A percentile compares a stretch with the other conserved stretches of the same genome.
Conservation (phyloP, 805 yeast genomes). For the Wickerhamiella occidentalis region DNA sequence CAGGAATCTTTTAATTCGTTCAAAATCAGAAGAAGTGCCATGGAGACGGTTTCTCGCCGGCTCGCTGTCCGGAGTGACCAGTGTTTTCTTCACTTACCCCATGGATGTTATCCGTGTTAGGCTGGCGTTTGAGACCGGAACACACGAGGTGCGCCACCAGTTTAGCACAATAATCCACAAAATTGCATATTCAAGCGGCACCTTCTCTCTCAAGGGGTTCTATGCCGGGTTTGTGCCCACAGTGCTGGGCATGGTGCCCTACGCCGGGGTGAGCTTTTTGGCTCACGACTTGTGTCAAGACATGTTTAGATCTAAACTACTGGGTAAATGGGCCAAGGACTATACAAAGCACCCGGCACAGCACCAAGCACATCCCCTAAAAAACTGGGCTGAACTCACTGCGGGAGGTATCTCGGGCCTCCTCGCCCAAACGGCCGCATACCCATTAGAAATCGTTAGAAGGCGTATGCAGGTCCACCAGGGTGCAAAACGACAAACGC, state of each 20-base stretch:
- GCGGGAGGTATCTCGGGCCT: constrained; percentile 97
- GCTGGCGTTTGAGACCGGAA: constrained; percentile 72
- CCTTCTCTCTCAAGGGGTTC: constrained; percentile 45
- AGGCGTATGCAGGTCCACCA: constrained; percentile 95
- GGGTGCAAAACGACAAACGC: constrained; percentile 27
- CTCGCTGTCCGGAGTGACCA: constrained; percentile 73
- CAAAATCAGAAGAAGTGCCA: constrained; percentile 63
- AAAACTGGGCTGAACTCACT: constrained; percentile 79
- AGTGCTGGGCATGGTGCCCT: constrained; percentile 88
- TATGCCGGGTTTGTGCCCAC: constrained; percentile 94
- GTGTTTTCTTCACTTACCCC: constrained; percentile 86
- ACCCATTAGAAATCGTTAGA: constrained; percentile 90
- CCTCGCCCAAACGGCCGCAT: constrained; percentile 90
- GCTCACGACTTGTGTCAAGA: constrained; percentile 90
- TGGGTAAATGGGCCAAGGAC: constrained; percentile 38
- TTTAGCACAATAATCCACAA: constrained; percentile 23
- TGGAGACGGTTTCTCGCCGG: constrained; percentile 75
- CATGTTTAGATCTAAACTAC: constrained; percentile 48
- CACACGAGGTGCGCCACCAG: constrained; percentile 22
- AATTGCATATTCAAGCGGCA: constrained; percentile 20
- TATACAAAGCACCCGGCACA: constrained; percentile 29
- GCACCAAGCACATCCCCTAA: constrained; percentile 46
- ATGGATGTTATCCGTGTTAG: constrained; percentile 82
- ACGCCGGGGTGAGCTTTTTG: constrained; percentile 94
- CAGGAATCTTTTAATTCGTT: constrained; percentile 65